Base-by-base conservation (phyloP, 805 yeast genomes). In the Yueomyces sinensis region DNA sequence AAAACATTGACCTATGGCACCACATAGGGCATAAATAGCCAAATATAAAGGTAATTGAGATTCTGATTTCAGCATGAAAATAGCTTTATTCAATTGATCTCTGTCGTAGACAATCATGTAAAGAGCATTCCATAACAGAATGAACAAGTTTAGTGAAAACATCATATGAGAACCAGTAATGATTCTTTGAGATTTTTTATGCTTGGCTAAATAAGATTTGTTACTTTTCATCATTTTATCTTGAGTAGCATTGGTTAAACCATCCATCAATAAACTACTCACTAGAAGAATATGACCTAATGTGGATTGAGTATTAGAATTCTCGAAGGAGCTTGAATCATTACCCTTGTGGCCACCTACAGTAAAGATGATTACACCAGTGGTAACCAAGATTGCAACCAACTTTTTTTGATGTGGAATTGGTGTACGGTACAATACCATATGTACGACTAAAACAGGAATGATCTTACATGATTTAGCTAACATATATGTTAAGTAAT, bases 1-100 rank as follows among this genome's bases (percentile, higher is more conserved):
- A 59, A 93, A 91, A n/a, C 87, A 72, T 57, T 91, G 97, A 13
- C 99, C 99, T 19, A 84, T 48, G 0, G 96, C 77, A 2, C 97
- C 98, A 51, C 83, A 76, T 1, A 75, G 35, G 0, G 87, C 77
- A 56, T 82, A 91, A 6, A 70, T 49, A 14, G 72, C 37, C 19
- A 89, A 66, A 49, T 86, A 87, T 13, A 49, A 40, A 16, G 75
- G 44, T 9, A 80, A 75, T 11, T 58, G 54, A 1, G 81, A 80
- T 37, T 55, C 59, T 15, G 33, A n/a, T 4, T 34, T 23, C 16
- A 53, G 9, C 63, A 72, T 44, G 1, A 47, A 32, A 3, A 68
- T 49, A 0, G 78, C 63, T 23, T 62, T 39, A 2, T 9, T 11
- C 13, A 41, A 24, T 35, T 57, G 62, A 4, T 37, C 31, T 22